A percentile compares a stretch with the other conserved stretches of the same genome.
phyloP scores from a whole-genome alignment of 139 green algal genomes.

The Chlamydomonas sphaeroides region DNA sequence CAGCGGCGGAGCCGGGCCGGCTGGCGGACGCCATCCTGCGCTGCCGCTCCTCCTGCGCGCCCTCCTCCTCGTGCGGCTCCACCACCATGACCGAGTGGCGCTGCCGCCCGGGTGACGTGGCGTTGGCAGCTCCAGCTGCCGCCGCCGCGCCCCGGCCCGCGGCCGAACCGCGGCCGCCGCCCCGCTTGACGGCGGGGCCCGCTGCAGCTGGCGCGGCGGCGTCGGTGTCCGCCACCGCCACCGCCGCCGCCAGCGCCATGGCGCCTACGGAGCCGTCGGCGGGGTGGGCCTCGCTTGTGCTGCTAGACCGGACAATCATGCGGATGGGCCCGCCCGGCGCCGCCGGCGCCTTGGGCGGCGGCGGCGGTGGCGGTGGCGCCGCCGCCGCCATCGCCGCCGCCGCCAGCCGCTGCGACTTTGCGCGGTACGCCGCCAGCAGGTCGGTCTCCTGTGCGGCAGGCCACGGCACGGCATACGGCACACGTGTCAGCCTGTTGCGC shows the following conservation, averaged over 20 bases:
- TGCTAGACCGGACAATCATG: not conserved
- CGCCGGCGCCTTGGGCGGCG: not conserved
- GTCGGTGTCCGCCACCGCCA: not conserved
- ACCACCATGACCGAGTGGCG: not conserved
- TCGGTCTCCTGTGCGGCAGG: conserved; percentile 4
- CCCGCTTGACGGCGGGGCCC: too few relatives aligned
- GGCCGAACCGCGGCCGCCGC: too few relatives aligned
- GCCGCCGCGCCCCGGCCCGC: not conserved
- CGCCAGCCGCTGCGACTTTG: not conserved
- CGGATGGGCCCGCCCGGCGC: not conserved
- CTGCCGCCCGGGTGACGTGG: not conserved
- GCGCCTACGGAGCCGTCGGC: not conserved
- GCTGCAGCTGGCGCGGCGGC: too few relatives aligned
- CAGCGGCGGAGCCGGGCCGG: not conserved
- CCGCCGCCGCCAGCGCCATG: not conserved
- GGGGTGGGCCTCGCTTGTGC: too few relatives aligned
- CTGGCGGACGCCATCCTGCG: not conserved
- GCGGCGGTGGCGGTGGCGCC: not conserved
- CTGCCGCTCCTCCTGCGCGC: not conserved
- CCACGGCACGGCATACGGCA: not conserved
- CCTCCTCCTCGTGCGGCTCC: conserved; percentile 1
- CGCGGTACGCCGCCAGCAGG: conserved; percentile 7
- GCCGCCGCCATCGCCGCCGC: not conserved
- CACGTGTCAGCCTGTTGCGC: not conserved
- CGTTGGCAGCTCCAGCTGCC: too few relatives aligned